phyloP scores from a whole-genome alignment of 192 early-diverging fungal species.

The Backusella tuberculispora region DNA sequence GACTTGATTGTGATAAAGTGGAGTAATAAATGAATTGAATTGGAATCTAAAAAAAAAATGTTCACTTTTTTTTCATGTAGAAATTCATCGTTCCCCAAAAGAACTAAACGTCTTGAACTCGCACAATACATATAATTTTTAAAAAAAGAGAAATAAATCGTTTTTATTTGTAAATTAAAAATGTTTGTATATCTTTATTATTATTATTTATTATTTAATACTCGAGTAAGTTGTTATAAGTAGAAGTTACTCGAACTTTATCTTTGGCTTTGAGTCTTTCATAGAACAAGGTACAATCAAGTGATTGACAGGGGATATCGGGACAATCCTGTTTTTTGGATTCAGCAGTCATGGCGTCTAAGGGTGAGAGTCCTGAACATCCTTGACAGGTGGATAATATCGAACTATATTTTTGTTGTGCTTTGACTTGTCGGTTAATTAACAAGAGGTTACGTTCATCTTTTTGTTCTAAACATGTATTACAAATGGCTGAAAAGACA shows the following conservation, averaged over 20 bases:
- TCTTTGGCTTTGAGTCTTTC: slow-evolving; percentile 33
- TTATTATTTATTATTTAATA: not conserved
- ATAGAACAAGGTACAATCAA: slow-evolving; percentile 66
- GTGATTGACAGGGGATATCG: slow-evolving; percentile 56
- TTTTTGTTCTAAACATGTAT: slow-evolving; percentile 10
- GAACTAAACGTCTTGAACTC: slow-evolving; percentile 14
- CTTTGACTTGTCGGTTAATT: slow-evolving; percentile 24
- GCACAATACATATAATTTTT: not conserved
- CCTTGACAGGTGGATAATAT: slow-evolving; percentile 53
- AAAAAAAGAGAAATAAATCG: slow-evolving; percentile 18
- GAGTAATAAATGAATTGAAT: not conserved
- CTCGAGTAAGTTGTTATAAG: slow-evolving; percentile 31
- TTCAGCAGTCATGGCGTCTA: not conserved
- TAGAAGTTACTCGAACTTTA: slow-evolving; percentile 22
- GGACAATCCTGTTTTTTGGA: slow-evolving; percentile 32
- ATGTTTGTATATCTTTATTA: not conserved
- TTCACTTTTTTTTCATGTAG: slow-evolving; percentile 8
- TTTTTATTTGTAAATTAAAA: slow-evolving; percentile 8
- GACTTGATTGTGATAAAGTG: slow-evolving; percentile 20
- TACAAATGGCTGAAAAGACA: slow-evolving; percentile 18
- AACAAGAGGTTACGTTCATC: not conserved
- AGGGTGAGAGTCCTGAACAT: slow-evolving; percentile 48
- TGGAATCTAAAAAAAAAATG: slow-evolving; percentile 10
- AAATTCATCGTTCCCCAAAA: slow-evolving; percentile 31
- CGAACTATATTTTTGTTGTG: slow-evolving; percentile 42